These are phyloP conservation scores for Cryphonectria japonica DNA, from an alignment of 2,329 filamentous ascomycete species.

Conservation along the genomic window DNA sequence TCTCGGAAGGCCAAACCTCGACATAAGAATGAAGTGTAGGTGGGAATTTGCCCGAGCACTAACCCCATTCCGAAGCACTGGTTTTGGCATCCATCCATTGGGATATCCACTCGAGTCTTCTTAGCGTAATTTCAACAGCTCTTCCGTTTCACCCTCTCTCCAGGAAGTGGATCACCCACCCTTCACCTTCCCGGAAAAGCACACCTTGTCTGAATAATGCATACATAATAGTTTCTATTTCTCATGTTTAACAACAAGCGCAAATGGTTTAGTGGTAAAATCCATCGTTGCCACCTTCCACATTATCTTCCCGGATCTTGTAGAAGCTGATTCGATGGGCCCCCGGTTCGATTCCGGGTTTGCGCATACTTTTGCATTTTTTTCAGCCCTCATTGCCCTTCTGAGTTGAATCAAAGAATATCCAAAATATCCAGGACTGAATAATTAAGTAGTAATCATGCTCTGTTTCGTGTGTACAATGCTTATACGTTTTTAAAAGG, in stretches of 20 bases:
- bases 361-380: background rate
- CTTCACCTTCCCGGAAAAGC: too few relatives aligned
- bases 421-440: background rate
- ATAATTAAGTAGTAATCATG: too few relatives aligned
- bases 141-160: background rate
- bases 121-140: too few relatives aligned
- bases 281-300: slow-evolving; percentile 19
- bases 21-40: too few relatives aligned
- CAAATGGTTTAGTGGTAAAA: slow-evolving; percentile 24
- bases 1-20: too few relatives aligned
- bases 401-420: background rate
- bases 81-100: too few relatives aligned
- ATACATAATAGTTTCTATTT: background rate
- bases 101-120: too few relatives aligned
- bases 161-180: background rate
- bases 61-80: too few relatives aligned
- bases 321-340: background rate
- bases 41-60: too few relatives aligned
- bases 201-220: background rate
- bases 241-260: background rate
- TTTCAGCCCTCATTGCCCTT: background rate
- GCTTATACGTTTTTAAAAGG: too few relatives aligned
- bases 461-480: too few relatives aligned
- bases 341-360: slow-evolving; percentile 7
- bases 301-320: background rate